Evolutionary conservation across 768 basidiomycete species (phyloP).

Genomic region (Tulasnella sp.): DNA sequence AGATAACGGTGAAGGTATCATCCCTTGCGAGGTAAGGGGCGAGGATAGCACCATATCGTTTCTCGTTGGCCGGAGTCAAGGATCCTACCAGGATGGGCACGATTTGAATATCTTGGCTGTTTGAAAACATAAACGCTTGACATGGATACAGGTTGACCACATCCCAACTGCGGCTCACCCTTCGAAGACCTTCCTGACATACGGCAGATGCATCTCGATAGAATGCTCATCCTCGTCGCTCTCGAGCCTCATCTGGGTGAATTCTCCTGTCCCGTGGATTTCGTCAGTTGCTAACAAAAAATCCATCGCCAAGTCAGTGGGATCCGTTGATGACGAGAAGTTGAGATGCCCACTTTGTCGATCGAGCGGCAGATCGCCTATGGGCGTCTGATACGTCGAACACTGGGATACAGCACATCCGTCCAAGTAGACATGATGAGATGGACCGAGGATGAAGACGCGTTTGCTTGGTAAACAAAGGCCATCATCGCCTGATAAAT

Average conservation of each 20-base stretch:
- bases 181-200: constrained; percentile 74
- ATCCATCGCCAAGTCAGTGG: no score
- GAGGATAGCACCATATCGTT: constrained; percentile 54
- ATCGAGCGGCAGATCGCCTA: constrained; percentile 76
- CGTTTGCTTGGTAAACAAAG: constrained; percentile 48
- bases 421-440: constrained; percentile 81
- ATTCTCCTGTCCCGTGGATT: constrained; percentile 53
- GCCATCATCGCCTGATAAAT: background rate
- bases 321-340: no score
- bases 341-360: constrained; percentile 49
- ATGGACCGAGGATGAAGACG: constrained; percentile 91
- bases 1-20: constrained; percentile 81
- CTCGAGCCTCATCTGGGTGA: constrained; percentile 49
- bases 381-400: constrained; percentile 67
- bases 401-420: constrained; percentile 83
- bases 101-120: constrained; percentile 62
- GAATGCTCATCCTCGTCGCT: constrained; percentile 94
- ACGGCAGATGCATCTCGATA: constrained; percentile 96
- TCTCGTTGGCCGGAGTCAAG: constrained; percentile 50
- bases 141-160: constrained; percentile 11
- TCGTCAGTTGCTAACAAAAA: constrained; percentile 63
- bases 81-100: constrained; percentile 88
- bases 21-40: constrained; percentile 70
- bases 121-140: background rate
- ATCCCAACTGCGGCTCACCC: constrained; percentile 38